Evolutionary conservation across 2,329 filamentous ascomycete genomes (phyloP).

Genomic region (Sporothrix luriei): DNA sequence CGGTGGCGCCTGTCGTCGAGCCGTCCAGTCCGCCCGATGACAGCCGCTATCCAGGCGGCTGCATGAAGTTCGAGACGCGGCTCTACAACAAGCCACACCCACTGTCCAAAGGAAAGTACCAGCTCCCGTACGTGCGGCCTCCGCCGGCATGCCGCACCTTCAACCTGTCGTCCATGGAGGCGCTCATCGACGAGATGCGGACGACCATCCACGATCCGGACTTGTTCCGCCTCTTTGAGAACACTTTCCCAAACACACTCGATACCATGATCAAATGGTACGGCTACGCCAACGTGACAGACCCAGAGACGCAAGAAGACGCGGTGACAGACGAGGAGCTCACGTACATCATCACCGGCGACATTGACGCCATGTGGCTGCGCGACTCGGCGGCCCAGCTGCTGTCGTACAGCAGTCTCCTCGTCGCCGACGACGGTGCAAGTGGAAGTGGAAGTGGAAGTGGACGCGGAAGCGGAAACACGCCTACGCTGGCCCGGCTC

Average conservation of each 20-base stretch:
- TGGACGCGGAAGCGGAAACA: no score
- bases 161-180: conserved; percentile 73
- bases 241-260: conserved; percentile 73
- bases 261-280: conserved; percentile 38
- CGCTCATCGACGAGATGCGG: conserved; percentile 71
- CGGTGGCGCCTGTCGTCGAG: not conserved
- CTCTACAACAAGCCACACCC: conserved; percentile 53
- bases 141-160: conserved; percentile 77
- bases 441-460: conserved; percentile 46
- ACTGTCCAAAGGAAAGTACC: conserved; percentile 72
- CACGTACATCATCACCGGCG: conserved; percentile 63
- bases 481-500: conserved; percentile 58
- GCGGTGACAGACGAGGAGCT: conserved; percentile 47
- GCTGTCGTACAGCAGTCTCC: conserved; percentile 69
- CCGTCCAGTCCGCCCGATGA: conserved; percentile 10
- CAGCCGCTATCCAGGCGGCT: conserved; percentile 25
- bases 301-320: not conserved
- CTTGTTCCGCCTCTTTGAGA: conserved; percentile 69
- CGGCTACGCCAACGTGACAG: conserved; percentile 35
- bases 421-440: conserved; percentile 54
- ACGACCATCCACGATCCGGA: conserved; percentile 73
- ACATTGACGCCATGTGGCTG: conserved; percentile 44
- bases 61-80: conserved; percentile 33
- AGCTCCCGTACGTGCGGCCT: conserved; percentile 80
- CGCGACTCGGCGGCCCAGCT: conserved; percentile 63